Base-by-base conservation (phyloP, 495 filamentous ascomycete genomes). In the Lasiosphaeria ovina region DNA sequence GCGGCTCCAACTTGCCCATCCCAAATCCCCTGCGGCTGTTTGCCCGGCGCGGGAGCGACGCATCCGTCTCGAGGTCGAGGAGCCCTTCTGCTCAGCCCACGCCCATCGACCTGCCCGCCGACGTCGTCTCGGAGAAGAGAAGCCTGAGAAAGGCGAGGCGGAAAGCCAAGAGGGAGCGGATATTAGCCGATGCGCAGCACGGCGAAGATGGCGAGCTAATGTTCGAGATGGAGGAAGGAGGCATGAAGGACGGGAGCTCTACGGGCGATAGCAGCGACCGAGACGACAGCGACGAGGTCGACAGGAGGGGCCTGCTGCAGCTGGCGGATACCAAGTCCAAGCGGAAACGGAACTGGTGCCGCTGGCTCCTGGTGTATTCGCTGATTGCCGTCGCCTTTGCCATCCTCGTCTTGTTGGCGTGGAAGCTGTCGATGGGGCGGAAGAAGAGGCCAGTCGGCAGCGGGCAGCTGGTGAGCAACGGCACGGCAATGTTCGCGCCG, bases 201-300 rank as follows among this genome's bases (percentile, higher is more conserved):
- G 83, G 81, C 6, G 88, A 91, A 66, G 86, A 91, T 65, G 87
- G 88, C 33, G 81, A 87, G 66, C 74, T 93, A 70, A 90, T 96
- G 87, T 90, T 89, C 68, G 89, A 94, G 67, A 92, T 92, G 89
- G 90, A 96, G 67, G 88, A 91, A 66, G 88, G 91, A 14, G 83
- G 85, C 6, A 83, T 86, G 64, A 87, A 87, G 60, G 85, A 87
- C 33, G 87, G 89, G 11, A 79, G 77, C 59, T 70, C 68, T 6
- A 81, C 80, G 0, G 80, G 81, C 56, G 75, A 78, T 4, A 83
- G 79, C 69, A 83, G 80, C 66, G 82, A 83, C 34, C 73, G 79
- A 8, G 81, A 82, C 17, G 76, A 77, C 65, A 82, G 80, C 69
- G 77, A 82, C 60, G 81, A 83, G 62, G 65, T 79, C 59, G 81